Percentiles rank a stretch among this genome's conserved stretches.
These are phyloP conservation scores for Aspergillus pseudoviridinutans DNA, from an alignment of 2,329 filamentous ascomycete genomes.

Conservation along the genomic window DNA sequence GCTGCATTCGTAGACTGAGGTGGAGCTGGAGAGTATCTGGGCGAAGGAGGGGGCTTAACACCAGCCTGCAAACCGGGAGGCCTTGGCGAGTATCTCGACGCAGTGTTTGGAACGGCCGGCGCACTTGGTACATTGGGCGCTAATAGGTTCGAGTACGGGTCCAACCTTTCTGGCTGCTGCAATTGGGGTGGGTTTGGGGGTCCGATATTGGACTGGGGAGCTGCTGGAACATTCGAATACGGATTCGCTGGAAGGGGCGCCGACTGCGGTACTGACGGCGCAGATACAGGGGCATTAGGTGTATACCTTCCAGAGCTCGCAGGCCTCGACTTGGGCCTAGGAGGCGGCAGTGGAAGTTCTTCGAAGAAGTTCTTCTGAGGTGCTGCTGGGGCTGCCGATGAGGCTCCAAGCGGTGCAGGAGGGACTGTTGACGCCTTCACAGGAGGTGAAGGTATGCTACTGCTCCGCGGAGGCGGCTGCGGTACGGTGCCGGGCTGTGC, in stretches of 20 bases:
- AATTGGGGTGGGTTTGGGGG: slow-evolving; percentile 19
- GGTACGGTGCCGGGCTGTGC: slow-evolving; percentile 43
- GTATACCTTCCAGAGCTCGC: slow-evolving; percentile 43
- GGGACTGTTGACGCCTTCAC: slow-evolving; percentile 13
- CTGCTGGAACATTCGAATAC: slow-evolving; percentile 17
- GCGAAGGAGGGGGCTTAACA: slow-evolving; percentile 33
- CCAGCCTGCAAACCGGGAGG: slow-evolving; percentile 30
- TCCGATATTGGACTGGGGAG: slow-evolving; percentile 17
- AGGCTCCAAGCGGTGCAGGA: slow-evolving; percentile 29
- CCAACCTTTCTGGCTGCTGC: slow-evolving; percentile 29
- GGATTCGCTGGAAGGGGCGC: slow-evolving; percentile 14
- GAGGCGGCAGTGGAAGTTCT: slow-evolving; percentile 61
- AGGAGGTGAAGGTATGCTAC: slow-evolving; percentile 50
- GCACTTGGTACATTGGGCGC: slow-evolving; percentile 25
- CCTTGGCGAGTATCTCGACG: slow-evolving; percentile 42
- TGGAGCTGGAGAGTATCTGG: slow-evolving; percentile 46
- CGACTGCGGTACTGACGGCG: slow-evolving; percentile 13
- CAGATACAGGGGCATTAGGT: slow-evolving; percentile 28
- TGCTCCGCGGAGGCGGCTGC: slow-evolving; percentile 58
- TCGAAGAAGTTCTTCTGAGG: slow-evolving; percentile 64
- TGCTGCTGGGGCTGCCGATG: slow-evolving; percentile 23
- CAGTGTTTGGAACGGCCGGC: slow-evolving; percentile 25
- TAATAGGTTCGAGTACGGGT: slow-evolving; percentile 28
- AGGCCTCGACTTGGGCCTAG: slow-evolving; percentile 54
- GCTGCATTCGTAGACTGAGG: slow-evolving; percentile 27